Base-by-base conservation (phyloP, 495 filamentous ascomycete species). In the Penicillium canariense region DNA sequence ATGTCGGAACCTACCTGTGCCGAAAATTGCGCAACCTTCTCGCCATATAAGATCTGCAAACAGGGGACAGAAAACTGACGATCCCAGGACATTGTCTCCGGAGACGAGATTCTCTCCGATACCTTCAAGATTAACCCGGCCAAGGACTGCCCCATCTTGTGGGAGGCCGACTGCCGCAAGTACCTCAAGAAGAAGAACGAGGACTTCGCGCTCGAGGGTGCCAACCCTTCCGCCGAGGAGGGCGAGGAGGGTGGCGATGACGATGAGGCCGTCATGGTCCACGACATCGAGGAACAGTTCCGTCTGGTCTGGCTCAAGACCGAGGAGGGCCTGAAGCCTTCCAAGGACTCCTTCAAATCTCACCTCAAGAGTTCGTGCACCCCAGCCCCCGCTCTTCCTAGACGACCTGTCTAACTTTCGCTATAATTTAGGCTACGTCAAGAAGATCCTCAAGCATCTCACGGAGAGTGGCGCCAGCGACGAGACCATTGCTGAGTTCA, bases 191-290 rank as follows among this genome's bases (percentile, higher is more conserved):
- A 84, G 54, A 81, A 70, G 43, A 67, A 65, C 65, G 88, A 91
- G 60, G 72, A 87, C 59, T 84, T 96, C 74, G 78, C 87, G 85
- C 91, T 97, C 66, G 96, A 85, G 68, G 94, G 94, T 72, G 95
- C 91, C 77, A 98, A 97, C 77, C 89, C 94, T 54, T 97, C 94
- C 54, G 91, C 94, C 57, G 94, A 97, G 78, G 94, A 86, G 63
- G 85, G 69, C 49, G 90, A 86, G 20, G 92, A 93, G 32, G 91
- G 92, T 20, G 92, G 92, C 50, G 66, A 66, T 52, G 70, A 74
- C 52, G 70, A 87, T 48, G 70, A 63, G 55, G 18, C 61, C 51
- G 56, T 63, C 56, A 84, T 84, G 74, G 95, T 97, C 77, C 95
- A 96, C 82, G 92, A 98, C 73, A 83, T 97, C 60, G 84, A 96